These are phyloP conservation scores for Cutaneotrichosporon sp. DNA, from an alignment of 1,284 basidiomycete species.

Conservation along the genomic window DNA sequence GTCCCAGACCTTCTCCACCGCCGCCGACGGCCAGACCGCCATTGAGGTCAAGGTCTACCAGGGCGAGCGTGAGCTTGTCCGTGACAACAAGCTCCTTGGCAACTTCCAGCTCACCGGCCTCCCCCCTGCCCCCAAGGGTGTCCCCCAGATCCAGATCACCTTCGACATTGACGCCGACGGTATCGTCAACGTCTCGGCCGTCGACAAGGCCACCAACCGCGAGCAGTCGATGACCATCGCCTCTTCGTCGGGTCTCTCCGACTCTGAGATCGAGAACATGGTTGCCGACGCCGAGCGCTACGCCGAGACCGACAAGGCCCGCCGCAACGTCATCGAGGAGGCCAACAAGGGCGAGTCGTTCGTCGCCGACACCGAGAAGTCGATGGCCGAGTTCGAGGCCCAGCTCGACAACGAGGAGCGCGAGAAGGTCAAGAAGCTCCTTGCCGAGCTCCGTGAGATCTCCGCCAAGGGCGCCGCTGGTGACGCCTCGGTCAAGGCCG, in stretches of 20 bases:
- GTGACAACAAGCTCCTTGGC: slow-evolving; percentile 98
- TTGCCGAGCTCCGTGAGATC: slow-evolving; percentile 83
- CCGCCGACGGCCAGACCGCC: slow-evolving; percentile 90
- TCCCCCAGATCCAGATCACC: slow-evolving; percentile 97
- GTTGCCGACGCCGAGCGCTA: slow-evolving; percentile 89
- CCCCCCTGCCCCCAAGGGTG: slow-evolving; percentile 92
- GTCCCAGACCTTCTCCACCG: slow-evolving; percentile 97
- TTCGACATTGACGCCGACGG: slow-evolving; percentile 99
- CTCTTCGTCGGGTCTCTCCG: slow-evolving; percentile 90
- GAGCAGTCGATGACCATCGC: slow-evolving; percentile 81
- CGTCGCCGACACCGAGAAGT: slow-evolving; percentile 92
- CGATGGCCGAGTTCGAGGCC: slow-evolving; percentile 92
- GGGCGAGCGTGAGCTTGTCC: slow-evolving; percentile 88
- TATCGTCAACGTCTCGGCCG: slow-evolving; percentile 94
- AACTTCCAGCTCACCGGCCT: slow-evolving; percentile 99
- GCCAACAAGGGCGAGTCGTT: slow-evolving; percentile 96
- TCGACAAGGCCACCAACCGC: slow-evolving; percentile 95
- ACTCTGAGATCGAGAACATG: slow-evolving; percentile 98
- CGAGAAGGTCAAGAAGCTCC: slow-evolving; percentile 83
- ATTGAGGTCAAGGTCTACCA: slow-evolving; percentile 98
- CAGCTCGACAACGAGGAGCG: slow-evolving; percentile 88
- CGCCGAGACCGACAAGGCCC: slow-evolving; percentile 84
- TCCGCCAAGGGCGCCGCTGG: slow-evolving; percentile 84
- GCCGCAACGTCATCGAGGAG: slow-evolving; percentile 87
- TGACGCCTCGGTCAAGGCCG: slow-evolving; percentile 74